A percentile compares a stretch with the other conserved stretches of the same genome.
Evolutionary conservation across 805 yeast genomes (phyloP).

Genomic region (Wickerhamomyces rabaulensis): DNA sequence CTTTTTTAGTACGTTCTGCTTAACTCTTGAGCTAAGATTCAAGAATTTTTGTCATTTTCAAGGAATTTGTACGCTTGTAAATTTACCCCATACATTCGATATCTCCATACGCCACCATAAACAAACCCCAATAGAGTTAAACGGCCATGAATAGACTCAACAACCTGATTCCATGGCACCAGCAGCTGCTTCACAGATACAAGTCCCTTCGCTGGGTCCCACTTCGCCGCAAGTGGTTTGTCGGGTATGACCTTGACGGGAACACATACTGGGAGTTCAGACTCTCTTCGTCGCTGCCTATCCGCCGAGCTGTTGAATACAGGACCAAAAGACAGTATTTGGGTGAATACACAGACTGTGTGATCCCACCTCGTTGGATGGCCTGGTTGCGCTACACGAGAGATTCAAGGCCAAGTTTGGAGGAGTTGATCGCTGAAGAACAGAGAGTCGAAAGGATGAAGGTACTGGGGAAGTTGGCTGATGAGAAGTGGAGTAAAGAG

Average conservation of each 20-base stretch:
- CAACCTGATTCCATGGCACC: conserved; percentile 40
- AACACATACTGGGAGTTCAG: conserved; percentile 83
- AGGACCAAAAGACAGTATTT: conserved; percentile 35
- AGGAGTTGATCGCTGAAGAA: conserved; percentile 57
- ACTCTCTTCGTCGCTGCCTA: conserved; percentile 41
- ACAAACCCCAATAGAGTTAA: no score
- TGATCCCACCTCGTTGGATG: conserved; percentile 65
- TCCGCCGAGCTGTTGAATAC: conserved; percentile 64
- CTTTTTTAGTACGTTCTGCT: no score
- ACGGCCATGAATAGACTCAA: conserved; percentile 42
- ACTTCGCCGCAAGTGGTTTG: conserved; percentile 60
- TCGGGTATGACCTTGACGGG: conserved; percentile 71
- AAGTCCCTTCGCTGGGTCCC: conserved; percentile 61
- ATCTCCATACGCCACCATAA: no score
- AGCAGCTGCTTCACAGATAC: conserved; percentile 49
- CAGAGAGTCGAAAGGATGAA: conserved; percentile 49
- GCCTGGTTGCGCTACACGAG: conserved; percentile 76
- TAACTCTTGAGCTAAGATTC: no score
- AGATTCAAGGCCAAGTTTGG: conserved; percentile 50
- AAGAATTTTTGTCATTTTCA: no score
- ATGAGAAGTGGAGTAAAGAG: conserved; percentile 23
- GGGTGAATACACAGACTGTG: conserved; percentile 47
- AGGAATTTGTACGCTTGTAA: no score
- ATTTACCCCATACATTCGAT: no score
- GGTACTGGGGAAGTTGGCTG: conserved; percentile 22